A percentile compares a stretch with the other conserved stretches of the same genome.
phyloP scores from a whole-genome alignment of 2,329 filamentous ascomycete genomes.

The Ceratocystiopsis sp. region DNA sequence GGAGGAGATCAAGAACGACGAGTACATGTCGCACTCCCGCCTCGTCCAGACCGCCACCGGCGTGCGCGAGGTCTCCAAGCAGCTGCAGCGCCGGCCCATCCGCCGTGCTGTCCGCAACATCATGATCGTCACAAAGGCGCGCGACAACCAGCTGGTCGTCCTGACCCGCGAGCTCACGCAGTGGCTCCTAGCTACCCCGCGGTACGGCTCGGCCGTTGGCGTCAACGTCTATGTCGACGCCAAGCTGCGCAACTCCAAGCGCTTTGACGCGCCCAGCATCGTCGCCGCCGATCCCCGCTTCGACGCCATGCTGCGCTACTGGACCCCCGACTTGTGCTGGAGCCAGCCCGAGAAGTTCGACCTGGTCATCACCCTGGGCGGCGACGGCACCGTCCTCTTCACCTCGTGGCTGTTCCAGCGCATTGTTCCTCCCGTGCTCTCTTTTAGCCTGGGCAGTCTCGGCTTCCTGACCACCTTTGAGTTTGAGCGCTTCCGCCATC shows the following conservation, averaged over 20 bases:
- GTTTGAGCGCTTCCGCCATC: slow-evolving; percentile 73
- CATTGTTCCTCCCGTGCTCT: slow-evolving; percentile 69
- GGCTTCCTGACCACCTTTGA: slow-evolving; percentile 83
- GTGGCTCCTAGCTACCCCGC: slow-evolving; percentile 77
- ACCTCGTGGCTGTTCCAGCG: slow-evolving; percentile 88
- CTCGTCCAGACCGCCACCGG: slow-evolving; percentile 90
- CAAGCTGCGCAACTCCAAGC: slow-evolving; percentile 73
- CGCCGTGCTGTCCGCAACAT: slow-evolving; percentile 82
- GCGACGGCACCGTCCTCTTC: slow-evolving; percentile 75
- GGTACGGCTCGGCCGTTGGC: slow-evolving; percentile 78
- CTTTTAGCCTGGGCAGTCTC: slow-evolving; percentile 68
- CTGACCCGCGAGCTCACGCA: slow-evolving; percentile 73
- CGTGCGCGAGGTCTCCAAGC: slow-evolving; percentile 88
- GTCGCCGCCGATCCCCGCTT: slow-evolving; percentile 60
- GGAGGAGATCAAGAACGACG: slow-evolving; percentile 80
- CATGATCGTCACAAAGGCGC: slow-evolving; percentile 97
- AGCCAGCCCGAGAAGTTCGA: slow-evolving; percentile 88
- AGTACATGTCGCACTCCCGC: slow-evolving; percentile 82
- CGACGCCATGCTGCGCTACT: slow-evolving; percentile 75
- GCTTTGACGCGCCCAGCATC: slow-evolving; percentile 64
- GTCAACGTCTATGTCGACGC: slow-evolving; percentile 98
- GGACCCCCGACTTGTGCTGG: slow-evolving; percentile 94
- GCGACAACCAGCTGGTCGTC: slow-evolving; percentile 82
- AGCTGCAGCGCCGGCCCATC: slow-evolving; percentile 81
- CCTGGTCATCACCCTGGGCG: slow-evolving; percentile 73